These are phyloP conservation scores for apple (Malus domestica) DNA, from an alignment of 306 rosid species.

Conservation along the genomic window DNA sequence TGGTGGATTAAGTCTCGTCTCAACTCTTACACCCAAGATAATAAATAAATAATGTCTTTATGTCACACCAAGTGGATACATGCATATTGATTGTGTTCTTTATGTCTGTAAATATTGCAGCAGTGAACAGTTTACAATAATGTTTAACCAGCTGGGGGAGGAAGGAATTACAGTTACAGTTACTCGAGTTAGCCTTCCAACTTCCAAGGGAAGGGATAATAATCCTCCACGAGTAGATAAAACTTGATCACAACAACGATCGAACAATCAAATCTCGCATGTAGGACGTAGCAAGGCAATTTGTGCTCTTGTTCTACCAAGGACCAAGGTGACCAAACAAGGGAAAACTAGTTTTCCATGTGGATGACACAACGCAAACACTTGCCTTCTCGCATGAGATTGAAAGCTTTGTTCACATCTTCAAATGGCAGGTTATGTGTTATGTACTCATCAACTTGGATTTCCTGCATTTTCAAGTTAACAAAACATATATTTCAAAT, in stretches of 20 bases:
- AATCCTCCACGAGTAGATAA: not conserved
- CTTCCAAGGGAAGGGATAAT: not conserved
- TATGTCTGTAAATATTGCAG: not conserved
- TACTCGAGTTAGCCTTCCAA: not conserved
- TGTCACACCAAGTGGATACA: not conserved
- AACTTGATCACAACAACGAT: not conserved
- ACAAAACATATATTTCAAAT: not conserved
- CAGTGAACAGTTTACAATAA: not conserved
- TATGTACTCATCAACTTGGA: slow-evolving; percentile 73
- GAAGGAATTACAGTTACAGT: not conserved
- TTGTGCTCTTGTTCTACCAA: not conserved
- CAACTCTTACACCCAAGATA: too few species aligned
- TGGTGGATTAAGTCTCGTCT: too few species aligned
- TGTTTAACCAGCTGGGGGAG: not conserved
- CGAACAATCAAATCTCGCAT: not conserved
- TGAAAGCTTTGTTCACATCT: slow-evolving; percentile 73
- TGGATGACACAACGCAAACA: slow-evolving; percentile 93
- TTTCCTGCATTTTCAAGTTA: slow-evolving; percentile 49
- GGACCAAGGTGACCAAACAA: not conserved
- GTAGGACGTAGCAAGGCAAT: not conserved
- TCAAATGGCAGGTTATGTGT: slow-evolving; percentile 67
- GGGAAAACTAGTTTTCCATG: slow-evolving; percentile 36
- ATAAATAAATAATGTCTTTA: too few species aligned
- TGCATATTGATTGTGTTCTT: too few species aligned
- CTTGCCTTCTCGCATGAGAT: slow-evolving; percentile 75